A percentile compares a stretch with the other conserved stretches of the same genome.
phyloP scores from a whole-genome alignment of 805 yeast genomes.

The Ascoidea tarda region DNA sequence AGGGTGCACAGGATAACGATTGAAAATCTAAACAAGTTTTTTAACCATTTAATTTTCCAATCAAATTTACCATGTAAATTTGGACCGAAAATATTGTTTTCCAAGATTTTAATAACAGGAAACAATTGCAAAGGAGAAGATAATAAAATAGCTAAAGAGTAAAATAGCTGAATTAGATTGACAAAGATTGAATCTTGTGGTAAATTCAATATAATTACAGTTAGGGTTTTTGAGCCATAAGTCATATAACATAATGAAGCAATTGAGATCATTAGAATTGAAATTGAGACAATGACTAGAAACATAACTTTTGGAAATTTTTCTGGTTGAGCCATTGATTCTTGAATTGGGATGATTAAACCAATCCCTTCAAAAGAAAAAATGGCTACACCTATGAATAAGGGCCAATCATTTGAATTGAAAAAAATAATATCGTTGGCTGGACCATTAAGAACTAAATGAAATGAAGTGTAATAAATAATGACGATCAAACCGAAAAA shows the following conservation, averaged over 20 bases:
- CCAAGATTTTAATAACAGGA: constrained; percentile 67
- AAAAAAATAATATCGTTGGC: constrained; percentile 38
- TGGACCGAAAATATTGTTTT: constrained; percentile 39
- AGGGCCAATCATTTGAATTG: constrained; percentile 46
- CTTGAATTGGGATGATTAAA: constrained; percentile 66
- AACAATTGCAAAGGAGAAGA: constrained; percentile 74
- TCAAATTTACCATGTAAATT: constrained; percentile 36
- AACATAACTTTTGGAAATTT: constrained; percentile 54
- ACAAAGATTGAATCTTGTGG: constrained; percentile 56
- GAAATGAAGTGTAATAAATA: constrained; percentile 34
- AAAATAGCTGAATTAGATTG: constrained; percentile 52
- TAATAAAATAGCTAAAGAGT: constrained; percentile 58
- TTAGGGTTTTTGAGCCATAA: constrained; percentile 47
- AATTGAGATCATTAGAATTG: constrained; percentile 43
- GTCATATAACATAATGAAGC: constrained; percentile 61
- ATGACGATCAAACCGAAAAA: constrained; percentile 53
- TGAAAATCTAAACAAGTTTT: constrained; percentile 40
- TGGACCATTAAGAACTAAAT: constrained; percentile 29
- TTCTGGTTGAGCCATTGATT: constrained; percentile 66
- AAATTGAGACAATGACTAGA: constrained; percentile 48
- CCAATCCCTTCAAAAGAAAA: constrained; percentile 88
- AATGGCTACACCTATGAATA: constrained; percentile 73
- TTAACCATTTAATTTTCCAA: constrained; percentile 43
- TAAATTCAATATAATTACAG: constrained; percentile 58
- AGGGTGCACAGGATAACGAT: constrained; percentile 40